Evolutionary conservation across 495 filamentous ascomycete species (phyloP).

Genomic region (Hypomontagnella monticulosa): DNA sequence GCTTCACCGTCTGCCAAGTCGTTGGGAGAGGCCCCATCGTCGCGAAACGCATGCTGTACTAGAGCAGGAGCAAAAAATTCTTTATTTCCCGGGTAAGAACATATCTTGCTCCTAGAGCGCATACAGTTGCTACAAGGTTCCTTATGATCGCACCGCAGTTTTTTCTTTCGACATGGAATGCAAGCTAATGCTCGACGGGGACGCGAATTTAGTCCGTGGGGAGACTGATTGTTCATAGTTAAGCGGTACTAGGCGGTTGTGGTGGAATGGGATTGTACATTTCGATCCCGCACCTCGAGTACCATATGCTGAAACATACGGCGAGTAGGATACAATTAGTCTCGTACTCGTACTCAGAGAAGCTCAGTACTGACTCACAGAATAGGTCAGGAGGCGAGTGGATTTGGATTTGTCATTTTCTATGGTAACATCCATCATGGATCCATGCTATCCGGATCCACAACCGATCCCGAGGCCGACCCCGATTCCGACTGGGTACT

Average conservation of each 20-base stretch:
- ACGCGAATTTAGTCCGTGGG: slow-evolving; percentile 44
- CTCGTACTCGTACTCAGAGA: too few species aligned
- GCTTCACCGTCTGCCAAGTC: background rate
- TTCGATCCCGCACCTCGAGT: too few species aligned
- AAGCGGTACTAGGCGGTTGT: background rate
- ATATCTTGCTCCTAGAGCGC: slow-evolving; percentile 45
- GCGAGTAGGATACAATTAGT: too few species aligned
- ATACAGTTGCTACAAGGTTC: slow-evolving; percentile 50
- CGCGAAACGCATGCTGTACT: background rate
- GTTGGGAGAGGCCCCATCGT: background rate
- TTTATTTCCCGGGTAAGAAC: slow-evolving; percentile 15
- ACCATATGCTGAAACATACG: too few species aligned
- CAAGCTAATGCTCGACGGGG: slow-evolving; percentile 52
- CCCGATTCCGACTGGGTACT: slow-evolving; percentile 13
- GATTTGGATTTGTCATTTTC: background rate
- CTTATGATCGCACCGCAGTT: slow-evolving; percentile 54
- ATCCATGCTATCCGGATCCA: slow-evolving; percentile 1
- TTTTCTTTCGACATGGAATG: slow-evolving; percentile 53
- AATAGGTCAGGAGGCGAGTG: background rate
- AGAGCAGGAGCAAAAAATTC: background rate
- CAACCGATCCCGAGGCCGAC: slow-evolving; percentile 11
- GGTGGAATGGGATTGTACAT: background rate
- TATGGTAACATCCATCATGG: background rate
- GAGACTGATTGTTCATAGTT: slow-evolving; percentile 18
- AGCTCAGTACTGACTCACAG: background rate